phyloP scores from a whole-genome alignment of 129 eudicot species.

The Lonicera japonica region DNA sequence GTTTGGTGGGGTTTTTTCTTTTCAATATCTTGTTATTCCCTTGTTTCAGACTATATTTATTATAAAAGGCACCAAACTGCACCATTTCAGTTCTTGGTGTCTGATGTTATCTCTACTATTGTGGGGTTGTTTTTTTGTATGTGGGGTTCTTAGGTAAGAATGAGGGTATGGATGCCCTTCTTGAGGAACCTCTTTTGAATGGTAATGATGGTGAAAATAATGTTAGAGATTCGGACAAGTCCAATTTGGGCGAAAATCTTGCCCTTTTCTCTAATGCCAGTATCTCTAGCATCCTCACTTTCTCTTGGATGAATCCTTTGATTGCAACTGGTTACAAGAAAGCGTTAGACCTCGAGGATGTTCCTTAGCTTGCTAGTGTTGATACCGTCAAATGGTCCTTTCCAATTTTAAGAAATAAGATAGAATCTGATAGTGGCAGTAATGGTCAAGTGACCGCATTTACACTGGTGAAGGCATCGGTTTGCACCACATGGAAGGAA shows the following conservation, averaged over 20 bases:
- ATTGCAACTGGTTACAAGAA: slow-evolving; percentile 53
- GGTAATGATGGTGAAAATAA: slow-evolving; percentile 9
- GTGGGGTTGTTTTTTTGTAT: slow-evolving; percentile 46
- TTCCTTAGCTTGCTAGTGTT: slow-evolving; percentile 50
- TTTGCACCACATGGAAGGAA: slow-evolving; percentile 53
- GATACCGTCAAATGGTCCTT: slow-evolving; percentile 45
- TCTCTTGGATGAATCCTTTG: slow-evolving; percentile 66
- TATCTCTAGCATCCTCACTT: slow-evolving; percentile 44
- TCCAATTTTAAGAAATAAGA: slow-evolving; percentile 28
- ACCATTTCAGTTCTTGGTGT: slow-evolving; percentile 31
- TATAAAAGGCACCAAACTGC: slow-evolving; percentile 21
- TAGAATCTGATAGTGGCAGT: slow-evolving; percentile 29
- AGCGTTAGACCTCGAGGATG: slow-evolving; percentile 65
- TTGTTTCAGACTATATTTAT: slow-evolving; percentile 42
- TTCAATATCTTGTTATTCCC: slow-evolving; percentile 43
- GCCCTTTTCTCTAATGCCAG: slow-evolving; percentile 49
- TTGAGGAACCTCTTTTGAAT: slow-evolving; percentile 50
- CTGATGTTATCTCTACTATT: slow-evolving; percentile 48
- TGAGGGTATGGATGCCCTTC: slow-evolving; percentile 14
- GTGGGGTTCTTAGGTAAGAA: slow-evolving; percentile 33
- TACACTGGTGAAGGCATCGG: slow-evolving; percentile 49
- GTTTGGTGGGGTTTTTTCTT: slow-evolving; percentile 75
- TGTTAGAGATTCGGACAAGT: slow-evolving; percentile 21
- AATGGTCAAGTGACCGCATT: slow-evolving; percentile 31
- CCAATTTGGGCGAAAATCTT: slow-evolving; percentile 28